Conservation (phyloP, 1,284 basidiomycete species). For the Puccinia hordei region DNA sequence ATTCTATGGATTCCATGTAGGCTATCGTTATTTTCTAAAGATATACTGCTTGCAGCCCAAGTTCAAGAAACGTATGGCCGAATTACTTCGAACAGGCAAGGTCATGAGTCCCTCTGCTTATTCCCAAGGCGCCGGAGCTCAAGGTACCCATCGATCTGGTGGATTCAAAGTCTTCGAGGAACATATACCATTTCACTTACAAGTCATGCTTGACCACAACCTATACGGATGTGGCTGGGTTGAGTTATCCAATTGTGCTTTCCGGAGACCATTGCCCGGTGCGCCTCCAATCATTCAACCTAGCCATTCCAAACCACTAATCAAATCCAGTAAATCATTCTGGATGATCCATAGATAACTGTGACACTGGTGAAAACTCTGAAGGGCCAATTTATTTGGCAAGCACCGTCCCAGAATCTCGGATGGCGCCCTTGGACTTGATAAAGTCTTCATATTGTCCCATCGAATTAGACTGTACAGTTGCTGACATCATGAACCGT, state of each 20-base stretch:
- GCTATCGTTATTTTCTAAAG: constrained; percentile 86
- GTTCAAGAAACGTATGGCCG: constrained; percentile 69
- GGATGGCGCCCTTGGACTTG: constrained; percentile 27
- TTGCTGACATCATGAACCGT: constrained; percentile 83
- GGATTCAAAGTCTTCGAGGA: constrained; percentile 72
- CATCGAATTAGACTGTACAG: constrained; percentile 80
- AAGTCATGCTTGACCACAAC: constrained; percentile 94
- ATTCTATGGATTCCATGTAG: constrained; percentile 91
- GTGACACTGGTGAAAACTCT: background rate
- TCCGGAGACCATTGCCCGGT: constrained; percentile 63
- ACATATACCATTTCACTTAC: constrained; percentile 83
- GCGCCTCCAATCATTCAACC: constrained; percentile 13
- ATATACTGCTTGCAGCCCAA: constrained; percentile 75
- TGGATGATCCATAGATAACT: constrained; percentile 1
- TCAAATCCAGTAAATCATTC: background rate
- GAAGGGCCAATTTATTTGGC: constrained; percentile 26
- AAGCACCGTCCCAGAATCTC: constrained; percentile 23
- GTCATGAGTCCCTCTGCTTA: constrained; percentile 64
- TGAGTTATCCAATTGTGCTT: constrained; percentile 65
- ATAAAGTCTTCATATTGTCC: constrained; percentile 69
- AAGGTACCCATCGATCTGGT: background rate
- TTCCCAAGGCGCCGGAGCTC: background rate
- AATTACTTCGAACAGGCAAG: constrained; percentile 76
- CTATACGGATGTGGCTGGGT: constrained; percentile 92
- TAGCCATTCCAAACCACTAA: background rate